Evolutionary conservation across 768 basidiomycete genomes (phyloP), one percentile per base, ranked within the genome.

Genomic region (Kwoniella shandongensis): DNA sequence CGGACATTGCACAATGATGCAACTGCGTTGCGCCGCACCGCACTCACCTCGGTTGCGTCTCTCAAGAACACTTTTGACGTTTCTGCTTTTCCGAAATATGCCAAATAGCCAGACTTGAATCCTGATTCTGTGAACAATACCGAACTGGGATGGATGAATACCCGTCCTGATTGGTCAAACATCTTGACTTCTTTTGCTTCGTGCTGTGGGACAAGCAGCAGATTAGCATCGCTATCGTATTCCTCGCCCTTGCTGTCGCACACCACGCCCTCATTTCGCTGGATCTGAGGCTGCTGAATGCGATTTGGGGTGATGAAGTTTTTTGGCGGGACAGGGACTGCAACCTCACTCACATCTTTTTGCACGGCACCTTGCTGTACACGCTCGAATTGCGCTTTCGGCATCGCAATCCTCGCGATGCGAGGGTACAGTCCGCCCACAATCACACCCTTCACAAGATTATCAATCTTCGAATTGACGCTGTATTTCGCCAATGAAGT

Each of bases 371-470:
- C 93, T 5, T 84, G 84, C 61, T 88, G 86, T 1, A 91, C 83
- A 67, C 86, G 84, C 78, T 93, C 89, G 70, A 89, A 97, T 73
- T 88, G 88, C 15, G 84, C 83, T 54, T 80, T 79, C 1, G 89
- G 91, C 20, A 92, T 80, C 59, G 84, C 81, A 22, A 93, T 84
- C 48, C 84, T 83, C 0, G 86, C 89, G 46, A 92, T 83, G 26
- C 86, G 84, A 2, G 90, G 91, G 83, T 89, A 92, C 20, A 94
- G 81, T 1, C 90, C 91, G 7, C 89, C 91, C 12, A 91, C 83
- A 30, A 96, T 81, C 59, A 92, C 83, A 5, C 85, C 84, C 75
- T 94, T 94, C 67, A 96, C 76, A 23, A 97, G 81, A 69, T 87
- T 89, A 35, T 81, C 79, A 65, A 89, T 85, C 0, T 77, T 67